Evolutionary conservation across 2,329 filamentous ascomycete species (phyloP).

Genomic region (Fusarium humuli): DNA sequence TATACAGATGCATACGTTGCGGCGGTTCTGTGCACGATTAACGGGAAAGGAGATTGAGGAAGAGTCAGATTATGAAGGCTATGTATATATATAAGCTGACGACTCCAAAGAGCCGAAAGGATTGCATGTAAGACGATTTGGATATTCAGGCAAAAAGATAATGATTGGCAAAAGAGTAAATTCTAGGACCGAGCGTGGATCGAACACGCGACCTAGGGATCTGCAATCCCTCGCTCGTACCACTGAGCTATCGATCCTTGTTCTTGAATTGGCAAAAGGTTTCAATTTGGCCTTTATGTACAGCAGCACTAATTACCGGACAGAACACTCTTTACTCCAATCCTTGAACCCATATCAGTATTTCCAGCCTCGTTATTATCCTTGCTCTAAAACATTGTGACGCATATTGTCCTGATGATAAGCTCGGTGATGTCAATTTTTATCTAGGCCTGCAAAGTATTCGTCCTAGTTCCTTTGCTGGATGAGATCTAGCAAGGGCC

Average conservation of each 20-base stretch:
- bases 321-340: background rate
- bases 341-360: conserved; percentile 2
- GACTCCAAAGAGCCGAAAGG: background rate
- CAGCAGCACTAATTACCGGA: accelerated
- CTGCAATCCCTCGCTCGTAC: conserved; percentile 44
- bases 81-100: conserved; percentile 1
- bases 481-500: background rate
- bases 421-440: background rate
- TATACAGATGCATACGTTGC: background rate
- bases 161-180: conserved; percentile 7
- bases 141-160: background rate
- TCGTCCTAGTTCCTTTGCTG: background rate
- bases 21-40: background rate
- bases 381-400: background rate
- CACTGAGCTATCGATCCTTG: conserved; percentile 44
- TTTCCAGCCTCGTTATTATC: conserved; percentile 27
- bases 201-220: conserved; percentile 44
- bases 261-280: accelerated
- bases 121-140: background rate
- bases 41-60: background rate
- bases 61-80: background rate
- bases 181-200: conserved; percentile 41
- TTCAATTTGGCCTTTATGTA: accelerated
- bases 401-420: background rate
- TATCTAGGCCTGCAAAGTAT: background rate